Base-by-base conservation (phyloP, 1,284 basidiomycete genomes). In the Malassezia sympodialis region DNA sequence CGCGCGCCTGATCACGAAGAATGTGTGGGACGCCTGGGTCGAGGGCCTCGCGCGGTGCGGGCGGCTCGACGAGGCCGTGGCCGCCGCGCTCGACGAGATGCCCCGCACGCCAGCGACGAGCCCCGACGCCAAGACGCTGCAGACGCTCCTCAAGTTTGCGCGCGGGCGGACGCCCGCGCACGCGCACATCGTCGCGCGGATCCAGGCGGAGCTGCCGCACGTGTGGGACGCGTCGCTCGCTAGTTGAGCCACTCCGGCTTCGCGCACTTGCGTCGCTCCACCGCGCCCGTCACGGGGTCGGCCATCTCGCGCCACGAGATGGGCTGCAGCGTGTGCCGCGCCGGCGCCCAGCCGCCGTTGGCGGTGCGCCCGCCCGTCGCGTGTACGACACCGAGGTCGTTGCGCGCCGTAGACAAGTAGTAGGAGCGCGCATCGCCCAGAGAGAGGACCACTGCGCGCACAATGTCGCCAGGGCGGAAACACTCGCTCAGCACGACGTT, bases 401-500 rank as follows among this genome's bases (percentile, higher is more conserved):
- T 96, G 39, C 87, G 80, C 6, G 89, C 90, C 4, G 94, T 98
- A 0, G 90, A 89, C 31, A 96, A 81, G 77, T 90, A 94, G 77
- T 96, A 96, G 66, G 72, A 74, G 8, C 76, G 65, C 0, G 76
- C 72, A 51, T 77, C 76, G 15, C 76, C 76, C 14, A 77, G 62
- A 1, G 75, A 76, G 57, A 76, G 76, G 7, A 96, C 90, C 37
- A 86, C 78, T 5, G 90, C 91, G 63, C 87, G 84, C 26, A 99
- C 87, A 50, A 96, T 87, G 76, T 99, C 93, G 4, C 94, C 91
- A 0, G 91, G 87, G 37, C 94, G 82, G 77, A 96, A 98, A 72
- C 90, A 96, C 65, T 94, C 88, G 30, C 83, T 84, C 63, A 96
- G 87, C 76, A 88, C 91, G 57, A 96, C 82, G 73, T 85, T 87